Percentiles rank a stretch among this genome's conserved stretches.
phyloP scores from a whole-genome alignment of 257 asterid species.

The Ehretia macrophylla region DNA sequence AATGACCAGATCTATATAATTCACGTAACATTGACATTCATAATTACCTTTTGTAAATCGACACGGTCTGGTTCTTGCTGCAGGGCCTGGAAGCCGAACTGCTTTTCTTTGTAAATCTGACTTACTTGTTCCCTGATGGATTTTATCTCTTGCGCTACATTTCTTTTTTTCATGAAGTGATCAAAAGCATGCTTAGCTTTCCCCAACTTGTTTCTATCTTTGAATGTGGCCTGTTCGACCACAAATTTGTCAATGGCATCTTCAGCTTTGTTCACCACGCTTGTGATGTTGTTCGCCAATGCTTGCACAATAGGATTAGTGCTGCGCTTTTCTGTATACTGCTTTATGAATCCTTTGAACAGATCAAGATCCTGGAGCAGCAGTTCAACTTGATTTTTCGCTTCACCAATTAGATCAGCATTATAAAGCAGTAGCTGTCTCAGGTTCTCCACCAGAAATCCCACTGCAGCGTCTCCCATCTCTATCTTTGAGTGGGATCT shows the following conservation, averaged over 20 bases:
- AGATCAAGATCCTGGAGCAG: constrained; percentile 10
- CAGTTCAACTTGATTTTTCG: not conserved
- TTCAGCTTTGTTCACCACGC: constrained; percentile 7
- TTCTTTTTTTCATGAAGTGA: not conserved
- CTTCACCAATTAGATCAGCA: constrained; percentile 12
- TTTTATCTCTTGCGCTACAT: not conserved
- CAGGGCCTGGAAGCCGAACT: too few relatives aligned
- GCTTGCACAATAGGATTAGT: constrained; percentile 11
- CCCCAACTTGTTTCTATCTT: too few relatives aligned
- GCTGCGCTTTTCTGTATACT: constrained; percentile 7
- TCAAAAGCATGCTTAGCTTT: not conserved
- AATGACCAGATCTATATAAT: too few relatives aligned
- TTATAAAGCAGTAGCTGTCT: constrained; percentile 15
- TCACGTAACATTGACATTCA: too few relatives aligned
- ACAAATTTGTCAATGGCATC: constrained; percentile 13
- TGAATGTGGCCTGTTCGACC: not conserved
- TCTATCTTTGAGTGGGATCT: too few relatives aligned
- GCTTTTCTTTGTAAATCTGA: too few relatives aligned
- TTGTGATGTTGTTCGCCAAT: constrained; percentile 15
- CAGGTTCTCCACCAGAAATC: constrained; percentile 23
- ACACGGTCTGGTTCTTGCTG: too few relatives aligned
- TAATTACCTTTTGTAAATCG: too few relatives aligned
- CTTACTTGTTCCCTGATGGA: too few relatives aligned
- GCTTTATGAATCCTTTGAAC: constrained; percentile 5
- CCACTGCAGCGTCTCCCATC: constrained; percentile 15